Evolutionary conservation across 2,329 filamentous ascomycete species (phyloP).

Genomic region (Plectosphaerella sp.): DNA sequence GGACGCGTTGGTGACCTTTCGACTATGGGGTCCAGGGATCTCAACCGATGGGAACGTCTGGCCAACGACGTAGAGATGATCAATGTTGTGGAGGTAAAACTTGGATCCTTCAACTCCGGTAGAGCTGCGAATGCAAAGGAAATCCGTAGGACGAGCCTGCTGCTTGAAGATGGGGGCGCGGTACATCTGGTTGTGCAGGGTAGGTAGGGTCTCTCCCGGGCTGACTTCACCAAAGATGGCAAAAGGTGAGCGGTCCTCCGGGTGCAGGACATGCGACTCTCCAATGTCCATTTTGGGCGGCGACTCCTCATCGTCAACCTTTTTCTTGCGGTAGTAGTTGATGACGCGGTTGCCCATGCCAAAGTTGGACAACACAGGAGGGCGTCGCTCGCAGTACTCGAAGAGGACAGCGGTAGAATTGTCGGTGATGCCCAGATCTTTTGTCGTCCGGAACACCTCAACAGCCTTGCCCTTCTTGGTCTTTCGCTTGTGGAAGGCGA

Average conservation of each 20-base stretch:
- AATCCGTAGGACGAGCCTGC: slow-evolving; percentile 71
- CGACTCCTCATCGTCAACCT: slow-evolving; percentile 65
- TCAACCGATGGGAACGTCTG: slow-evolving; percentile 91
- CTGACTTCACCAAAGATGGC: slow-evolving; percentile 92
- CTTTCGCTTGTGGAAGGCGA: slow-evolving; percentile 74
- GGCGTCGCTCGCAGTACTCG: slow-evolving; percentile 93
- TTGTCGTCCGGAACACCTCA: slow-evolving; percentile 74
- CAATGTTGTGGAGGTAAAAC: slow-evolving; percentile 84
- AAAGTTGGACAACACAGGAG: slow-evolving; percentile 88
- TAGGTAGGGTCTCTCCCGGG: slow-evolving; percentile 83
- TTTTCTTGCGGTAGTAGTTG: slow-evolving; percentile 91
- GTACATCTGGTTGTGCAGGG: slow-evolving; percentile 93
- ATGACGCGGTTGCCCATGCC: slow-evolving; percentile 95
- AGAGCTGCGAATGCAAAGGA: slow-evolving; percentile 77
- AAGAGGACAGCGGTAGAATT: slow-evolving; percentile 85
- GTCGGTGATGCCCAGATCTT: slow-evolving; percentile 80
- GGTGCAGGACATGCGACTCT: slow-evolving; percentile 81
- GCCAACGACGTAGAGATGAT: slow-evolving; percentile 86
- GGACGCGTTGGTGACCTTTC: slow-evolving; percentile 93
- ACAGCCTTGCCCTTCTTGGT: slow-evolving; percentile 75
- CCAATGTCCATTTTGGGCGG: slow-evolving; percentile 81
- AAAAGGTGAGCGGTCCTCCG: slow-evolving; percentile 94
- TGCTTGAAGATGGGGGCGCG: slow-evolving; percentile 92
- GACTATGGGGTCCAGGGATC: slow-evolving; percentile 86
- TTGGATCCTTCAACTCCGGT: slow-evolving; percentile 73